Base-by-base conservation (phyloP, 1,284 basidiomycete genomes). In the Boletus semigastroideus region DNA sequence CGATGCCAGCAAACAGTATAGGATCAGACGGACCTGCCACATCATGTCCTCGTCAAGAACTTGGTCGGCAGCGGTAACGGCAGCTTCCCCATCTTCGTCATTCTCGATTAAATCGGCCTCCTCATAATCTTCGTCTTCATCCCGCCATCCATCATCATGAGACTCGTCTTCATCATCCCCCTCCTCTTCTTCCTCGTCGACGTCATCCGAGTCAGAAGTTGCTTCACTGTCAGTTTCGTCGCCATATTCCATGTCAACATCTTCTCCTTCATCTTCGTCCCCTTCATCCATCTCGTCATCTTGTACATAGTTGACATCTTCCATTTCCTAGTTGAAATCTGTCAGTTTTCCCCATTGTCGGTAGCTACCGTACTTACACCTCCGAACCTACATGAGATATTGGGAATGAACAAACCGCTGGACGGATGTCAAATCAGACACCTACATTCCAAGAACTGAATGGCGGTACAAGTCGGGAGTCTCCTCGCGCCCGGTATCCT, bases 401-500 rank as follows among this genome's bases (percentile, higher is more conserved):
- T 16, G 9, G 34, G 25, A 4, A 22, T 56, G 27, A 52, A 27
- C 38, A 42, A 42, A 41, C 38, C 25, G 42, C 22, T 10, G 20
- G 1, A 44, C 8, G 12, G 27, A 44, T 31, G 20, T 48, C 31
- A 9, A 48, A 42, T 28, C 22, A 46, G 28, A 41, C 19, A 79
- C 87, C 66, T 73, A 91, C 94, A 99, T 95, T 61, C 96, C 97
- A 37, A 99, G 80, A 6, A 94, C 91, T 1, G 96, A 99, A 71
- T 96, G 97, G 53, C 96, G 87, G 72, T 99, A 99, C 20, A 99
- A 76, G 71, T 99, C 93, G 8, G 93, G 92, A 1, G 92, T 93
- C 64, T 92, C 93, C 63, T 91, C 89, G 11, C 87, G 78, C 20
- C 71, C 78, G 31, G 70, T 72, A 41, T 67, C 72, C 46, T 66